Conservation (phyloP, 73 alveolate genomes). For the Paramecium caudatum region DNA sequence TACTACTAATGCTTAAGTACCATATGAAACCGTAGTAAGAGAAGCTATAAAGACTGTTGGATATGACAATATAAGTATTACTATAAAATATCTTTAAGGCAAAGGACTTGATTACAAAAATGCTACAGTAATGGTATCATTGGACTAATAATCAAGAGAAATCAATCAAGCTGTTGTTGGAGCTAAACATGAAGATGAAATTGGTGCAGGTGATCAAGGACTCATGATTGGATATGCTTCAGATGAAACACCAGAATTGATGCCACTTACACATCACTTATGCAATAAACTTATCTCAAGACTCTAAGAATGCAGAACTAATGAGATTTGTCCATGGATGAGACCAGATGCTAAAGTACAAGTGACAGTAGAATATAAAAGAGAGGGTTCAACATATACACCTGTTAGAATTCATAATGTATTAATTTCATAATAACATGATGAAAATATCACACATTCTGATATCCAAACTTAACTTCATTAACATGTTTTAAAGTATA, state of each 20-base stretch:
- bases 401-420: conserved; percentile 96
- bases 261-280: conserved; percentile 97
- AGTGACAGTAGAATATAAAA: conserved; percentile 96
- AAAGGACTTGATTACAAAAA: conserved; percentile 97
- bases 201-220: conserved; percentile 99
- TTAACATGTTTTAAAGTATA: conserved; percentile 88
- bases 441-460: conserved; percentile 86
- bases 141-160: conserved; percentile 93
- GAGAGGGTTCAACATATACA: conserved; percentile 86
- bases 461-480: conserved; percentile 84
- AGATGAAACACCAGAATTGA: conserved; percentile 94
- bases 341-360: conserved; percentile 99
- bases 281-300: conserved; percentile 92
- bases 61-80: conserved; percentile 88
- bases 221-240: conserved; percentile 99
- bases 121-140: conserved; percentile 91
- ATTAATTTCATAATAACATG: conserved; percentile 97
- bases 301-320: conserved; percentile 93
- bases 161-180: conserved; percentile 96
- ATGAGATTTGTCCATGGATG: conserved; percentile 93
- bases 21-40: conserved; percentile 95
- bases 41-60: conserved; percentile 95
- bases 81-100: conserved; percentile 54
- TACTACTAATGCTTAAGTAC: conserved; percentile 87
- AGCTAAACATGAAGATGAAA: conserved; percentile 92